These are phyloP conservation scores for Salix viminalis DNA, from an alignment of 345 rosid genomes.

Conservation along the genomic window DNA sequence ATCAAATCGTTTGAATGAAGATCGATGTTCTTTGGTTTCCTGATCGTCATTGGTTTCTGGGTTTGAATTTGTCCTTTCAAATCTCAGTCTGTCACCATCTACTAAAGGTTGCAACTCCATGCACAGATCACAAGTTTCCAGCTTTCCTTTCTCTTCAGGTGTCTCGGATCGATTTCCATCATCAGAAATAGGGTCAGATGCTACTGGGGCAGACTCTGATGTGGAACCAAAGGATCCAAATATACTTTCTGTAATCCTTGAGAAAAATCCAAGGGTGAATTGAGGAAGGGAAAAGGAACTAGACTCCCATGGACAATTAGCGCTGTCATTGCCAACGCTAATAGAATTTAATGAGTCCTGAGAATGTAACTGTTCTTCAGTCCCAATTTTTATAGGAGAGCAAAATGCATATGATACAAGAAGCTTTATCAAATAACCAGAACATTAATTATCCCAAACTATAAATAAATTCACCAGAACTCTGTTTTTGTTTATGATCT, in stretches of 20 bases:
- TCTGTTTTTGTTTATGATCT: not conserved
- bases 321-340: constrained; percentile 30
- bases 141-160: constrained; percentile 27
- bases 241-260: constrained; percentile 47
- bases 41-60: constrained; percentile 26
- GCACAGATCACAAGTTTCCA: constrained; percentile 29
- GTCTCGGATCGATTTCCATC: constrained; percentile 32
- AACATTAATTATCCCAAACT: not conserved
- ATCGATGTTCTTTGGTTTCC: constrained; percentile 20
- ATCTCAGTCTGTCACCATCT: constrained; percentile 24
- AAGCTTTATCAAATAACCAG: not conserved
- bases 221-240: constrained; percentile 49
- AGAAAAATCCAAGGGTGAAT: constrained; percentile 64
- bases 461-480: not conserved
- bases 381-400: not conserved
- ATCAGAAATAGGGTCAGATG: constrained; percentile 34
- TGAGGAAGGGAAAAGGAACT: constrained; percentile 53
- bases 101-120: constrained; percentile 29
- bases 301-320: constrained; percentile 27
- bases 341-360: constrained; percentile 46
- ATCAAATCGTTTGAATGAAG: constrained; percentile 58
- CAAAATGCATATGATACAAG: constrained; percentile 6
- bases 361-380: constrained; percentile 20
- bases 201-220: constrained; percentile 32
- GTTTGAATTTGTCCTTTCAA: constrained; percentile 17